Conservation (phyloP, 1,284 basidiomycete species). For the Rhizoctonia solani region DNA sequence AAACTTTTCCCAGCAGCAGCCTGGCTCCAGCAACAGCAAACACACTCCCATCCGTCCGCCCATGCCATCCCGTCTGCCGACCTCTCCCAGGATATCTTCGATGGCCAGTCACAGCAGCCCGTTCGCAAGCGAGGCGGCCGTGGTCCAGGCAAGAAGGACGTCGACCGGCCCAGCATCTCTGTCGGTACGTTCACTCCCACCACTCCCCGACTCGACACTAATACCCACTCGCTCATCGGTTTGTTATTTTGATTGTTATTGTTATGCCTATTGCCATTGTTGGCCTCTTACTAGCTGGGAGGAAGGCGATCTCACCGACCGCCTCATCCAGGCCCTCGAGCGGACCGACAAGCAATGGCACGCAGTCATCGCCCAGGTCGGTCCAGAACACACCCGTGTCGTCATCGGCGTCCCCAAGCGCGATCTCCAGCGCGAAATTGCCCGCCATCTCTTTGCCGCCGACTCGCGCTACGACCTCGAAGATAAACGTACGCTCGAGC, state of each 20-base stretch:
- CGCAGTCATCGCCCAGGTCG: constrained; percentile 38
- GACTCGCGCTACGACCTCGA: constrained; percentile 40
- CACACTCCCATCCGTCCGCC: neutral
- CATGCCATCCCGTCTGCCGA: constrained; percentile 12
- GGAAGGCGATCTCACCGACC: constrained; percentile 40
- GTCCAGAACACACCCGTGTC: constrained; percentile 37
- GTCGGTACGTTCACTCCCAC: constrained; percentile 36
- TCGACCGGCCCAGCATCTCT: constrained; percentile 39
- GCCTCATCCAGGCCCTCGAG: constrained; percentile 38
- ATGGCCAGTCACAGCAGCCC: neutral
- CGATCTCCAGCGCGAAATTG: constrained; percentile 41
- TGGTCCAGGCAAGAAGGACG: constrained; percentile 41
- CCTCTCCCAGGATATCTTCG: constrained; percentile 2
- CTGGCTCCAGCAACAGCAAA: neutral
- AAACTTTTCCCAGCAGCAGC: constrained; percentile 14
- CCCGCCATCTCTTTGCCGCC: constrained; percentile 38
- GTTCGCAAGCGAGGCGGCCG: constrained; percentile 38
- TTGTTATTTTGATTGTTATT: constrained; percentile 2
- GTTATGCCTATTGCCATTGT: neutral
- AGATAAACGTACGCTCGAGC: constrained; percentile 39
- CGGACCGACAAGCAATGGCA: constrained; percentile 39
- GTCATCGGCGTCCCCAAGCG: constrained; percentile 40
- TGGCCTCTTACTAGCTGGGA: constrained; percentile 38
- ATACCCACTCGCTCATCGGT: neutral
- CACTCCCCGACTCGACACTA: neutral